Evolutionary conservation across 441 rosid species (phyloP).

Genomic region (Lepidium campestre): DNA sequence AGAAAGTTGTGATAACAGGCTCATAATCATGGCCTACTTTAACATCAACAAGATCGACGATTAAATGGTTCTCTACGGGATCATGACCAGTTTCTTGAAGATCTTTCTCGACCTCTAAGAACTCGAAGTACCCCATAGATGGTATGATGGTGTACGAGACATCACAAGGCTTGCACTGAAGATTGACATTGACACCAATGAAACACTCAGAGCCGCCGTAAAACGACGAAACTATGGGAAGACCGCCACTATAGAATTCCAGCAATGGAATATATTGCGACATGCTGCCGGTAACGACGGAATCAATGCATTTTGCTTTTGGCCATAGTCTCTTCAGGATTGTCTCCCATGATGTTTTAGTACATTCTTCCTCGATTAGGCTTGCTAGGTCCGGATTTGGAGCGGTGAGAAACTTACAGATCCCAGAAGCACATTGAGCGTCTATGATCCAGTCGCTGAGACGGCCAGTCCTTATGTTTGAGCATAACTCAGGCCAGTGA

Average conservation of each 20-base stretch:
- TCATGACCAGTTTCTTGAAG: constrained; percentile 9
- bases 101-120: constrained; percentile 44
- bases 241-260: constrained; percentile 57
- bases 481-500: constrained; percentile 53
- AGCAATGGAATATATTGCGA: constrained; percentile 58
- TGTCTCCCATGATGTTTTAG: constrained; percentile 55
- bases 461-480: constrained; percentile 44
- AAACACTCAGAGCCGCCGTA: constrained; percentile 34
- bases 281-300: constrained; percentile 65
- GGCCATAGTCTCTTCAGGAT: constrained; percentile 70
- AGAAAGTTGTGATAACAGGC: constrained; percentile 54
- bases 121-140: constrained; percentile 71
- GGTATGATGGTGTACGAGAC: constrained; percentile 72
- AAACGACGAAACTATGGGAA: constrained; percentile 52
- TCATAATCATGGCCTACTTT: constrained; percentile 60
- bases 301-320: constrained; percentile 54
- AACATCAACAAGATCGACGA: constrained; percentile 59
- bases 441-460: constrained; percentile 67
- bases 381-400: constrained; percentile 45
- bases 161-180: constrained; percentile 47
- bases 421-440: constrained; percentile 30
- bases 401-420: constrained; percentile 28
- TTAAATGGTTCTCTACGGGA: neutral
- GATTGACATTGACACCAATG: constrained; percentile 57
- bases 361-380: constrained; percentile 42